Conservation (phyloP, 2,329 filamentous ascomycete genomes). For the Nemania bipapillata region DNA sequence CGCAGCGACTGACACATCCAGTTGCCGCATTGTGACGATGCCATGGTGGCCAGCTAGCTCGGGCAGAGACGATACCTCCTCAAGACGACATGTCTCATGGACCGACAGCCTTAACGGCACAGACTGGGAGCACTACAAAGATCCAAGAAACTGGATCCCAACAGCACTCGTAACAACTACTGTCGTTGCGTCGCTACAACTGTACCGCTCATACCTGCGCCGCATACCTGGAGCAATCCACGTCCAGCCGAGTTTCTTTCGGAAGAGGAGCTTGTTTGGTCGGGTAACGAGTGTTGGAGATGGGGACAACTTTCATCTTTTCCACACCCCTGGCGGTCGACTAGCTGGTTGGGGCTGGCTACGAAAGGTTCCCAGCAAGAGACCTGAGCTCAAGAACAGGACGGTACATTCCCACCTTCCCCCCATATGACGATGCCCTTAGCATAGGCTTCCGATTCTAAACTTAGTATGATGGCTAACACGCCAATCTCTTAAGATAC, state of each 20-base stretch:
- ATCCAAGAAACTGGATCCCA: constrained; percentile 65
- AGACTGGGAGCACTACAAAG: constrained; percentile 66
- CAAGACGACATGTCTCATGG: constrained; percentile 54
- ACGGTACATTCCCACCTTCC: constrained; percentile 69
- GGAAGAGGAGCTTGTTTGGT: constrained; percentile 80
- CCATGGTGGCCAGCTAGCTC: constrained; percentile 35
- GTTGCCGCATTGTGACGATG: constrained; percentile 32
- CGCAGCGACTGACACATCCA: constrained; percentile 11
- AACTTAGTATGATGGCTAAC: constrained; percentile 18
- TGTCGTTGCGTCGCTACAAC: constrained; percentile 63
- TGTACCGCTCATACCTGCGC: constrained; percentile 82
- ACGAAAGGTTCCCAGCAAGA: constrained; percentile 75
- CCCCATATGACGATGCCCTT: neutral
- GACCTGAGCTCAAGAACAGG: constrained; percentile 75
- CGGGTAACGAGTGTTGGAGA: constrained; percentile 93
- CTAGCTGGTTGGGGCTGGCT: constrained; percentile 93
- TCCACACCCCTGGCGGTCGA: constrained; percentile 91
- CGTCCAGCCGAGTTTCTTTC: constrained; percentile 79
- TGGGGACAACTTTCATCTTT: constrained; percentile 94
- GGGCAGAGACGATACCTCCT: constrained; percentile 48
- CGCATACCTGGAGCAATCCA: constrained; percentile 82
- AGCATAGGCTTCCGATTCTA: neutral
- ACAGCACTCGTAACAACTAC: constrained; percentile 66
- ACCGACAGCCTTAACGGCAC: constrained; percentile 58
- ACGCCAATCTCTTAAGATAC: constrained; percentile 67